A percentile compares a stretch with the other conserved stretches of the same genome.
Evolutionary conservation across 2,329 filamentous ascomycete genomes (phyloP).

Genomic region (Harringtonia aguacate): DNA sequence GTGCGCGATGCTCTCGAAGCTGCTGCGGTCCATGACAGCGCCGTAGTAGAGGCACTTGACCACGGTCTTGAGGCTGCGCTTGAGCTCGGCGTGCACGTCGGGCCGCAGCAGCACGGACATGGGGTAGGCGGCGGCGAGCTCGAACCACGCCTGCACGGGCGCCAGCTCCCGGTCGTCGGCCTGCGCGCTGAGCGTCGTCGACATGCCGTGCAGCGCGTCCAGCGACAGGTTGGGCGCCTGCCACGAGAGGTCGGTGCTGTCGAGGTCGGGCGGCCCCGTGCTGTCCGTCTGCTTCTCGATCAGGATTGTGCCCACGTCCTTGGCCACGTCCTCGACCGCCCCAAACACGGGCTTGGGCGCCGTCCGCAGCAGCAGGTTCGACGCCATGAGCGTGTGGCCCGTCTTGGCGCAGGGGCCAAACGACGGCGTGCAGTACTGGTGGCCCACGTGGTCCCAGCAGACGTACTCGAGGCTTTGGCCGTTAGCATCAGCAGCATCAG

Average conservation of each 20-base stretch:
- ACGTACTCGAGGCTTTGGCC: constrained; percentile 35
- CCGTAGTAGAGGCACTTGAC: constrained; percentile 38
- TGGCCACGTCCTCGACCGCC: constrained; percentile 5
- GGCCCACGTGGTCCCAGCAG: constrained; percentile 38
- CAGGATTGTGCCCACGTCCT: constrained; percentile 7
- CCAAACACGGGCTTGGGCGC: constrained; percentile 25
- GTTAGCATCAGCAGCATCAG: constrained; percentile 6
- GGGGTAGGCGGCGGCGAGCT: constrained; percentile 32
- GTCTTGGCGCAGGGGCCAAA: constrained; percentile 12
- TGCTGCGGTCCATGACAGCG: constrained; percentile 32
- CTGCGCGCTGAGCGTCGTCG: constrained; percentile 28
- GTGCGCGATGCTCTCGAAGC: constrained; percentile 34
- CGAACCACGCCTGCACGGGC: constrained; percentile 45
- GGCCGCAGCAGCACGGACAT: constrained; percentile 24
- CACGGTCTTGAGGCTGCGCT: constrained; percentile 28
- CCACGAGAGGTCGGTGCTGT: constrained; percentile 22
- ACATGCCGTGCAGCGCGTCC: constrained; percentile 31
- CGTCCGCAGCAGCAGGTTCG: constrained; percentile 27
- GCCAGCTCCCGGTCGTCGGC: constrained; percentile 29
- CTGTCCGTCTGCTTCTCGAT: too few species aligned
- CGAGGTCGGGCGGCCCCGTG: not conserved
- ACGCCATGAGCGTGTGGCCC: constrained; percentile 34
- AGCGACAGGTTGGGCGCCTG: constrained; percentile 28
- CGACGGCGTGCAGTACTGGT: constrained; percentile 15
- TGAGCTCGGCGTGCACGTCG: constrained; percentile 24